Evolutionary conservation across 345 rosid species (phyloP), one percentile per base, ranked within the genome.

Genomic region (Populus tremula): DNA sequence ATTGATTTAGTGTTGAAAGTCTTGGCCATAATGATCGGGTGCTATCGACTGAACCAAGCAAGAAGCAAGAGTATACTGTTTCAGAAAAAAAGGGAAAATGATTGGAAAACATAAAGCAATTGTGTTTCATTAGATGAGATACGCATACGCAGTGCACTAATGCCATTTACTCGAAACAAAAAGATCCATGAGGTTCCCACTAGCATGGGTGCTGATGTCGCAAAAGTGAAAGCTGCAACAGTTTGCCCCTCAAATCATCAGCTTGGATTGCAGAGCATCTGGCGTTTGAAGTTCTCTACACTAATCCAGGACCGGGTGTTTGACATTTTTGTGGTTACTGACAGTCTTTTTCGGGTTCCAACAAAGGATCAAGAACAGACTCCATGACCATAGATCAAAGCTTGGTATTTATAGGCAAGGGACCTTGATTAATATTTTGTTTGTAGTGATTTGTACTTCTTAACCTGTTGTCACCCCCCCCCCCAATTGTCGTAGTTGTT

Each of bases 61-160:
- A 68, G 49, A 68, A 39, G 29, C 71, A 68, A 38, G 71, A 68
- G 49, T 68, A 68, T 68, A 68, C 71, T 5, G 13, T 68, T 7
- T 20, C 29, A 1, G 27, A 6, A 2, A 18, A 14, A 20, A 11
- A n/a, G 2, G 21, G 35, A 33, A 20, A 0, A 33, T 33, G 70
- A 39, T 18, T 3, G 43, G 70, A 33, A n/a, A 36, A 14, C 54
- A 49, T 20, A 67, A 67, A 18, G 70, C 70, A 18, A 4, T 35
- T 1, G 21, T 20, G 21, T 67, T 21, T 20, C 70, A 67, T 67
- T 35, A 17, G 50, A 18, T 16, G 50, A 1, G n/a, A 41, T 62
- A 73, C 61, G 23, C 68, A 23, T 73, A 33, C 35, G 35, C 35
- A 33, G 35, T 33, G 35, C 35, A 33, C 35, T 33, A 33, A 33